These are phyloP conservation scores for Chaetomium globosum DNA, from an alignment of 2,329 filamentous ascomycete genomes.

Conservation along the genomic window DNA sequence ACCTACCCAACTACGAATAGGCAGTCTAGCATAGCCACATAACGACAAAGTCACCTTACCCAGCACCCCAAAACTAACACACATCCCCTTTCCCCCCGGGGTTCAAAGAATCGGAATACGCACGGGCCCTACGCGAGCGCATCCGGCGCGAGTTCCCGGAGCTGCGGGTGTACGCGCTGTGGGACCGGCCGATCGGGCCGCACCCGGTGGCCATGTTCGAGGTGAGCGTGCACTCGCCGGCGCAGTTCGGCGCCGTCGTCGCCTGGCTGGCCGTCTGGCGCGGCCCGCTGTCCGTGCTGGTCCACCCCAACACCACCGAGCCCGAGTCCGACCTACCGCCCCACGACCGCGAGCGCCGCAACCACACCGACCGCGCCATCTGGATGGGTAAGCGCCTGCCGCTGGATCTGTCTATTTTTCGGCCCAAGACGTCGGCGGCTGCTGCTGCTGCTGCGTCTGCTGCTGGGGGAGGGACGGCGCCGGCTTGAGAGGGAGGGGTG, in stretches of 20 bases:
- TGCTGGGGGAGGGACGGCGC: no score
- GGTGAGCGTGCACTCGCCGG: slow-evolving; percentile 82
- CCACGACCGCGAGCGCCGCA: slow-evolving; percentile 47
- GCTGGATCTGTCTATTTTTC: slow-evolving; percentile 59
- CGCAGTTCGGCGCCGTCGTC: slow-evolving; percentile 86
- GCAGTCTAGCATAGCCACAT: not conserved
- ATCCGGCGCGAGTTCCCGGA: slow-evolving; percentile 86
- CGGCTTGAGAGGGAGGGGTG: not conserved
- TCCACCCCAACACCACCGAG: slow-evolving; percentile 79
- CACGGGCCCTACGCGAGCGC: slow-evolving; percentile 72
- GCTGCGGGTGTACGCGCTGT: slow-evolving; percentile 77
- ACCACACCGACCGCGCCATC: slow-evolving; percentile 69
- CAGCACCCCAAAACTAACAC: no score
- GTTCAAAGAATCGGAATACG: slow-evolving; percentile 59
- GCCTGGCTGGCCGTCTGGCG: slow-evolving; percentile 82
- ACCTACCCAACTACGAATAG: not conserved
- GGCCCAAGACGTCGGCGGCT: slow-evolving; percentile 31
- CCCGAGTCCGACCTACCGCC: slow-evolving; percentile 39
- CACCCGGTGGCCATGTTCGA: slow-evolving; percentile 90
- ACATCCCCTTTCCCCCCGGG: no score
- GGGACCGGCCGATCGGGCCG: slow-evolving; percentile 76
- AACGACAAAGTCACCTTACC: no score
- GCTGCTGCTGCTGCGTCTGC: not conserved
- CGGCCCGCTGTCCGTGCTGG: slow-evolving; percentile 74
- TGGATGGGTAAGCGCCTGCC: slow-evolving; percentile 73